Evolutionary conservation across 2,329 filamentous ascomycete species (phyloP).

Genomic region (Cyanodermella asteris): DNA sequence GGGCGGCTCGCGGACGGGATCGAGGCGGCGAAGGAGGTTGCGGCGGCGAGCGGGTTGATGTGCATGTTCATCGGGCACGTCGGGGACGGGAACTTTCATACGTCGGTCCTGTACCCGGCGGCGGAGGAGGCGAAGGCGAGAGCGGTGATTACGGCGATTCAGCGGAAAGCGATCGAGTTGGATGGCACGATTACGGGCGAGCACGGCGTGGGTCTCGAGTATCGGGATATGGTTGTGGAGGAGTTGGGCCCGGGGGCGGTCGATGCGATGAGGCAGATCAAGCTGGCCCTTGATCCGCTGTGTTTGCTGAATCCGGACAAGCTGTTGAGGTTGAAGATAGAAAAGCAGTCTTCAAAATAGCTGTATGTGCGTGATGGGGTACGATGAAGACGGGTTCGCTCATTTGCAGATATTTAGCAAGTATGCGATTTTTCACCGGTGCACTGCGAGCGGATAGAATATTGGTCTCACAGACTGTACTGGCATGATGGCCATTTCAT

Average conservation of each 20-base stretch:
- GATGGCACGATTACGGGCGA: conserved; percentile 11
- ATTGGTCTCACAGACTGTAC: too few relatives aligned
- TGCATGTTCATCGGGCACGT: conserved; percentile 11
- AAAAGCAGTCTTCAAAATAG: too few relatives aligned
- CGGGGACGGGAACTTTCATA: conserved; percentile 15
- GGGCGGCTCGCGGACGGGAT: conserved; percentile 7
- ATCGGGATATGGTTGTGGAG: conserved; percentile 7
- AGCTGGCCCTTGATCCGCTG: conserved; percentile 8
- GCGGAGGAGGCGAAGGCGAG: conserved; percentile 11
- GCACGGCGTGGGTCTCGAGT: conserved; percentile 10
- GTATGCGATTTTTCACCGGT: too few relatives aligned
- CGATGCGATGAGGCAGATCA: conserved; percentile 9
- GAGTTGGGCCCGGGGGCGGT: conserved; percentile 8
- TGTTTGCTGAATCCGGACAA: conserved; percentile 10
- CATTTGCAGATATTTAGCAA: too few relatives aligned
- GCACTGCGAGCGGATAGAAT: too few relatives aligned
- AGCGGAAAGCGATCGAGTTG: conserved; percentile 8
- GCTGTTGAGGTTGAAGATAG: conserved; percentile 7
- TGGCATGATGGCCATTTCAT: too few relatives aligned
- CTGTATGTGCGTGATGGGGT: too few relatives aligned
- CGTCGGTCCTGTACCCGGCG: conserved; percentile 12
- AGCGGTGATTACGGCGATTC: conserved; percentile 9
- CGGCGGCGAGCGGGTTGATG: conserved; percentile 10
- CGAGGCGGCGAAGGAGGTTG: conserved; percentile 4
- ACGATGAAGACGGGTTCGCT: too few relatives aligned